phyloP scores from a whole-genome alignment of 495 filamentous ascomycete species.

The Xylaria longipes region DNA sequence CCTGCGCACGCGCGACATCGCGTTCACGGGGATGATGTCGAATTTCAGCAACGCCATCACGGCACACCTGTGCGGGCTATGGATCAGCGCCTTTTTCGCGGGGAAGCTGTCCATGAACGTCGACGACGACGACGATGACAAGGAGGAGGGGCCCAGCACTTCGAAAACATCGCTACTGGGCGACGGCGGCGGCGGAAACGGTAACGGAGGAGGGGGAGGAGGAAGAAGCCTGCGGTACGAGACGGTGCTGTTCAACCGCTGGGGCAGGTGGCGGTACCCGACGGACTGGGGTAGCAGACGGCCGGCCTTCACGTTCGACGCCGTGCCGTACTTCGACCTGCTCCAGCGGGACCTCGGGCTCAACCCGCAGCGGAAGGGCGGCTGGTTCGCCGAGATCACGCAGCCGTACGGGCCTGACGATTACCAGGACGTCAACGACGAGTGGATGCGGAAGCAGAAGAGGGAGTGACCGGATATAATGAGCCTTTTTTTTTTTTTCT shows the following conservation, averaged over 20 bases:
- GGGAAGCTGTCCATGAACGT: slow-evolving; percentile 41
- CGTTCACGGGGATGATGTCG: slow-evolving; percentile 67
- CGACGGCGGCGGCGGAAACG: neutral
- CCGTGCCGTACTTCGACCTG: slow-evolving; percentile 75
- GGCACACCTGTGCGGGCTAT: slow-evolving; percentile 73
- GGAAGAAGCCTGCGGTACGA: slow-evolving; percentile 50
- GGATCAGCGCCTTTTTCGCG: slow-evolving; percentile 68
- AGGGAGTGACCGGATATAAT: neutral
- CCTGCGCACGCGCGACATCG: slow-evolving; percentile 63
- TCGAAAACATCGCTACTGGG: neutral
- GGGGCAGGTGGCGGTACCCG: slow-evolving; percentile 71
- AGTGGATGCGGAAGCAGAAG: slow-evolving; percentile 48
- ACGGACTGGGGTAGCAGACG: slow-evolving; percentile 66
- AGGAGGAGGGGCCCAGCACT: slow-evolving; percentile 10
- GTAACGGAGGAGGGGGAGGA: neutral
- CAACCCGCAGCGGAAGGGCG: slow-evolving; percentile 47
- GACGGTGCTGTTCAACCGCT: slow-evolving; percentile 68
- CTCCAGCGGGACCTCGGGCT: slow-evolving; percentile 70
- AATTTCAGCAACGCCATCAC: slow-evolving; percentile 67
- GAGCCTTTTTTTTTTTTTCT: neutral
- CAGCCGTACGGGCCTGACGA: slow-evolving; percentile 65
- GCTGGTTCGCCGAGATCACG: slow-evolving; percentile 56
- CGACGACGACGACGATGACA: neutral
- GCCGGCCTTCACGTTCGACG: slow-evolving; percentile 78
- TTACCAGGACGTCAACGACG: slow-evolving; percentile 65